phyloP scores from a whole-genome alignment of 1,139 yeast genomes.

The Kodamaea ohmeri region DNA sequence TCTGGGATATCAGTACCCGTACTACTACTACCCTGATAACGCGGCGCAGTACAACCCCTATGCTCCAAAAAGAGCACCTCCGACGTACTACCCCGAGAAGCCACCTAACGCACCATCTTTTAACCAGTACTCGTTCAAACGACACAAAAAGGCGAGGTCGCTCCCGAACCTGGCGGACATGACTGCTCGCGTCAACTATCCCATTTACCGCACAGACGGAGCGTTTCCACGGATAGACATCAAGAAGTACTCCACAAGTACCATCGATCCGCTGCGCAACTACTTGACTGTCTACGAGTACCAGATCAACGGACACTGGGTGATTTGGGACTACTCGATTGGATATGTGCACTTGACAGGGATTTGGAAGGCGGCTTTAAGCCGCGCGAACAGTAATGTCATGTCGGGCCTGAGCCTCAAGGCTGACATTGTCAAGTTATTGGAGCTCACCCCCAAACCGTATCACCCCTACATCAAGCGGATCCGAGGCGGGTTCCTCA shows the following conservation, averaged over 20 bases:
- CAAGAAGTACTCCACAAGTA: slow-evolving; percentile 73
- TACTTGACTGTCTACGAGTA: slow-evolving; percentile 75
- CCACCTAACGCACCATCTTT: neutral
- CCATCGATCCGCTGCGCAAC: slow-evolving; percentile 54
- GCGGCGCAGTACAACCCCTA: neutral
- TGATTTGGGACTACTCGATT: slow-evolving; percentile 85
- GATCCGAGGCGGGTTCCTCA: slow-evolving; percentile 86
- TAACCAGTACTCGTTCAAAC: slow-evolving; percentile 10
- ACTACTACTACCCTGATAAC: neutral
- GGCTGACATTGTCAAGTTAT: slow-evolving; percentile 72
- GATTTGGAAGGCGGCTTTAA: slow-evolving; percentile 75
- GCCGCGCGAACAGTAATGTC: slow-evolving; percentile 14
- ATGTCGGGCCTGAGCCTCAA: slow-evolving; percentile 42
- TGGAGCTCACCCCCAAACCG: slow-evolving; percentile 70
- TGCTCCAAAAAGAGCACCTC: neutral
- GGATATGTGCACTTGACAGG: slow-evolving; percentile 92
- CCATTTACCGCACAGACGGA: slow-evolving; percentile 6
- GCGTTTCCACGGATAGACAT: slow-evolving; percentile 42
- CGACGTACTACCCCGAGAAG: neutral
- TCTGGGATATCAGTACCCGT: neutral
- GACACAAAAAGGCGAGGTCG: slow-evolving; percentile 11
- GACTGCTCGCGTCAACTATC: slow-evolving; percentile 6
- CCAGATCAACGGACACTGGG: slow-evolving; percentile 59
- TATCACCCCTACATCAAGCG: slow-evolving; percentile 65
- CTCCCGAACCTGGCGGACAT: slow-evolving; percentile 3